Evolutionary conservation across 306 rosid genomes (phyloP).

Genomic region (Cucurbita ficifolia): DNA sequence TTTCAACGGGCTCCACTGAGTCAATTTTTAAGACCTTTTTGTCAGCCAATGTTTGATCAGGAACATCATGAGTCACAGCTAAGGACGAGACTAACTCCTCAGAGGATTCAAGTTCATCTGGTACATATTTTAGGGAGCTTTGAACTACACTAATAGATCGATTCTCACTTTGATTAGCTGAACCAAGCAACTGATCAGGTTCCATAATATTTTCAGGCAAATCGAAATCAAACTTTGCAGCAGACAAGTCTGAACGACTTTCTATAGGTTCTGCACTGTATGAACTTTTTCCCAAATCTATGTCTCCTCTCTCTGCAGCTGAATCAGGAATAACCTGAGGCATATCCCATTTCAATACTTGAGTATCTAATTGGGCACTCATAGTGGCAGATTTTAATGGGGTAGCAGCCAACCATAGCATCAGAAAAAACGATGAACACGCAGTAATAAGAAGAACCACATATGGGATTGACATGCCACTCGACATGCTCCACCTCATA

Average conservation of each 20-base stretch:
- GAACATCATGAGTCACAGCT: conserved; percentile 24
- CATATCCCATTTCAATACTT: conserved; percentile 35
- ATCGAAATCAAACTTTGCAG: conserved; percentile 20
- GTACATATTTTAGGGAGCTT: conserved; percentile 12
- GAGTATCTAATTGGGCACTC: conserved; percentile 32
- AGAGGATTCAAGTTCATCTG: conserved; percentile 23
- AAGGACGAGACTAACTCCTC: conserved; percentile 30
- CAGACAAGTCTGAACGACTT: conserved; percentile 26
- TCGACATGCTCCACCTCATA: conserved; percentile 59
- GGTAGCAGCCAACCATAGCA: conserved; percentile 84
- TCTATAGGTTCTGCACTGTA: conserved; percentile 32
- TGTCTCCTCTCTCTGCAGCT: conserved; percentile 11
- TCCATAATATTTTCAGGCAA: conserved; percentile 42
- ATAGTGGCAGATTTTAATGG: conserved; percentile 78
- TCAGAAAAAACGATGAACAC: conserved; percentile 44
- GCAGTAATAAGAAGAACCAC: conserved; percentile 35
- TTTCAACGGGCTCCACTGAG: conserved; percentile 29
- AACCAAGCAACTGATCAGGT: conserved; percentile 30
- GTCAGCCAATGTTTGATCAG: conserved; percentile 23
- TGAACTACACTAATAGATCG: conserved; percentile 21
- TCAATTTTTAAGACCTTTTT: conserved; percentile 16
- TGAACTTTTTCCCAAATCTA: conserved; percentile 23
- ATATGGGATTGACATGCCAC: conserved; percentile 40
- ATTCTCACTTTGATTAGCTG: conserved; percentile 27
- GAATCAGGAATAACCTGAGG: conserved; percentile 21